These are phyloP conservation scores for Aechmea fasciata DNA, from an alignment of 176 grass and related monocot genomes.

Conservation along the genomic window DNA sequence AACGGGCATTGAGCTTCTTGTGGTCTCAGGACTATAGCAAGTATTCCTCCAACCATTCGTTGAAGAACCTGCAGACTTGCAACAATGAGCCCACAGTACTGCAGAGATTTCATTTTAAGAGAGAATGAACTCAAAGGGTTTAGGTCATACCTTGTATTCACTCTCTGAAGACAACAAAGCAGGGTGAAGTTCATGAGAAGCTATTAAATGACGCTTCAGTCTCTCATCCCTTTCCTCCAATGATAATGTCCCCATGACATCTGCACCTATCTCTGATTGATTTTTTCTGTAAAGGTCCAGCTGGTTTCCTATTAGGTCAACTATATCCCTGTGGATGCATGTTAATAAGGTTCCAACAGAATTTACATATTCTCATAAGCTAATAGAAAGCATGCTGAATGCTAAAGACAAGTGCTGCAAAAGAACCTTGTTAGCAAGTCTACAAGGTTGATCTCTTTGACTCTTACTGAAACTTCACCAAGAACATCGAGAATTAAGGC, in stretches of 20 bases:
- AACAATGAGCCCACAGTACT: slow-evolving; percentile 20
- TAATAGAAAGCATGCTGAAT: slow-evolving; percentile 1
- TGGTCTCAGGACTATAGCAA: slow-evolving; percentile 74
- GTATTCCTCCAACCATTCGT: slow-evolving; percentile 70
- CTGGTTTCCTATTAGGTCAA: slow-evolving; percentile 77
- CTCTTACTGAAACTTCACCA: slow-evolving; percentile 72
- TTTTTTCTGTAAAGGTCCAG: slow-evolving; percentile 86
- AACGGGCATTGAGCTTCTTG: slow-evolving; percentile 86
- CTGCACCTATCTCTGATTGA: slow-evolving; percentile 64
- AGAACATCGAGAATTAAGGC: slow-evolving; percentile 73
- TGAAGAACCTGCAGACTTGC: slow-evolving; percentile 69
- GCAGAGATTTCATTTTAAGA: slow-evolving; percentile 10
- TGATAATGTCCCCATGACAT: slow-evolving; percentile 82
- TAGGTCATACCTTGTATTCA: slow-evolving; percentile 68
- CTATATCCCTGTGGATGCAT: slow-evolving; percentile 52
- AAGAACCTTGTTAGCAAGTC: slow-evolving; percentile 85
- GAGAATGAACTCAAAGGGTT: slow-evolving; percentile 3
- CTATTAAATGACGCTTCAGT: slow-evolving; percentile 74
- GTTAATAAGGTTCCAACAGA: not conserved
- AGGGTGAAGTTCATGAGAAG: slow-evolving; percentile 86
- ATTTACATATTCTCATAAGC: not conserved
- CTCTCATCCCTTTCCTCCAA: slow-evolving; percentile 95
- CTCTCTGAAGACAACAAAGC: slow-evolving; percentile 85
- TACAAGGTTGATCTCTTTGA: slow-evolving; percentile 84
- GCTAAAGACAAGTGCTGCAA: slow-evolving; percentile 11